phyloP scores from a whole-genome alignment of 2,329 filamentous ascomycete genomes.

The Zymoseptoria ardabiliae region DNA sequence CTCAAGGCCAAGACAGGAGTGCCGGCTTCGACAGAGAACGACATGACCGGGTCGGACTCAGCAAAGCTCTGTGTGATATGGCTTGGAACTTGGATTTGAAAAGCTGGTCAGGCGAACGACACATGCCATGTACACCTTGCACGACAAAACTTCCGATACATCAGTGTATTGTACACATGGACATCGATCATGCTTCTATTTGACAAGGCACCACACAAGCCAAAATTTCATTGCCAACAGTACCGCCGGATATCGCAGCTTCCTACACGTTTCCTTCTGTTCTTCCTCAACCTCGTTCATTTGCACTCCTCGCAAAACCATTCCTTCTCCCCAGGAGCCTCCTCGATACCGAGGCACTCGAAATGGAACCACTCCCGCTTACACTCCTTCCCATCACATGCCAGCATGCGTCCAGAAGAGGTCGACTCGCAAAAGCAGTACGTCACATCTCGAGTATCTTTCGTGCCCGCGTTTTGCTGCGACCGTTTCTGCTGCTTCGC shows the following conservation, averaged over 20 bases:
- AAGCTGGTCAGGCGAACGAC: not conserved
- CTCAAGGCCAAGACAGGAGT: not conserved
- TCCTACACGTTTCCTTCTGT: too few species aligned
- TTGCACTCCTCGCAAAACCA: slow-evolving; percentile 22
- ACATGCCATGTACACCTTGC: not conserved
- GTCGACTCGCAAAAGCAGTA: not conserved
- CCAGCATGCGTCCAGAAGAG: slow-evolving; percentile 54
- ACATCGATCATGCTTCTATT: not conserved
- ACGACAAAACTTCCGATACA: not conserved
- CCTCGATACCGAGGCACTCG: slow-evolving; percentile 61
- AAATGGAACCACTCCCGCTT: slow-evolving; percentile 78
- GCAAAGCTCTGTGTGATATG: not conserved
- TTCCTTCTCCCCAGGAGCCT: slow-evolving; percentile 44
- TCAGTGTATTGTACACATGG: not conserved
- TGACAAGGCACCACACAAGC: not conserved
- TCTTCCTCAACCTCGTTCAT: not conserved
- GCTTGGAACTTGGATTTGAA: not conserved
- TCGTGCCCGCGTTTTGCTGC: not conserved
- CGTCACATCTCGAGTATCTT: not conserved
- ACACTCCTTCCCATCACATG: slow-evolving; percentile 69
- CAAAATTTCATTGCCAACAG: not conserved
- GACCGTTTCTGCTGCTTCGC: not conserved
- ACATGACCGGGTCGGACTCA: not conserved
- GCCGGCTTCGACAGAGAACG: not conserved
- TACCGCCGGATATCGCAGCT: too few species aligned